Evolutionary conservation across 2,329 filamentous ascomycete genomes (phyloP).

Genomic region (Trichoderma harzianum): DNA sequence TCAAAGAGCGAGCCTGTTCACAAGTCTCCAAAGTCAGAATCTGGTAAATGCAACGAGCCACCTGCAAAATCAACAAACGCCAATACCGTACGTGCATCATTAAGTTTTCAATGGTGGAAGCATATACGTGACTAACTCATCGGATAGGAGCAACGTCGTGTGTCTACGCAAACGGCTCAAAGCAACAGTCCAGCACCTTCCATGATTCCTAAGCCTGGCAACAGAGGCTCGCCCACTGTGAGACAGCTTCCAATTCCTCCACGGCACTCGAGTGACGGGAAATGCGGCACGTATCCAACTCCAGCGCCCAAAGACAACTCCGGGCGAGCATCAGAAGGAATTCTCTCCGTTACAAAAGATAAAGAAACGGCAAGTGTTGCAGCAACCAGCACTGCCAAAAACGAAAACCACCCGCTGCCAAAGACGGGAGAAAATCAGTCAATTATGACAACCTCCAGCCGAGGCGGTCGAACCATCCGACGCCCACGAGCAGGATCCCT

Average conservation of each 20-base stretch:
- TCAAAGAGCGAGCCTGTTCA: conserved; percentile 46
- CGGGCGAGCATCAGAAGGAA: not conserved
- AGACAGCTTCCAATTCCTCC: conserved; percentile 13
- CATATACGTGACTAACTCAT: not conserved
- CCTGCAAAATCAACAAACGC: not conserved
- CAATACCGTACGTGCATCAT: conserved; percentile 10
- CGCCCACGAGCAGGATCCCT: conserved; percentile 27
- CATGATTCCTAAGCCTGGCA: conserved; percentile 27
- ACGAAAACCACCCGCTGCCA: conserved; percentile 19
- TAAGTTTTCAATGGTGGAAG: not conserved
- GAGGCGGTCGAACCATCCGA: conserved; percentile 25
- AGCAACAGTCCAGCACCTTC: conserved; percentile 21
- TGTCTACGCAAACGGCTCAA: conserved; percentile 24
- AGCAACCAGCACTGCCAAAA: not conserved
- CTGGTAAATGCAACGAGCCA: not conserved
- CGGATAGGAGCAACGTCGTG: conserved; percentile 25
- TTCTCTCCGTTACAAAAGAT: not conserved
- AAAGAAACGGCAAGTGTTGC: not conserved
- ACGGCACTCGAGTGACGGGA: not conserved
- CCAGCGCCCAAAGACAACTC: not conserved
- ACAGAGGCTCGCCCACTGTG: conserved; percentile 15
- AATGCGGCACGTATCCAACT: not conserved
- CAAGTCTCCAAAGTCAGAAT: conserved; percentile 25
- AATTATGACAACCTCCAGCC: not conserved
- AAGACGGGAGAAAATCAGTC: conserved; percentile 4